Evolutionary conservation across 2,329 filamentous ascomycete species (phyloP).

Genomic region (Fusarium nurragi): DNA sequence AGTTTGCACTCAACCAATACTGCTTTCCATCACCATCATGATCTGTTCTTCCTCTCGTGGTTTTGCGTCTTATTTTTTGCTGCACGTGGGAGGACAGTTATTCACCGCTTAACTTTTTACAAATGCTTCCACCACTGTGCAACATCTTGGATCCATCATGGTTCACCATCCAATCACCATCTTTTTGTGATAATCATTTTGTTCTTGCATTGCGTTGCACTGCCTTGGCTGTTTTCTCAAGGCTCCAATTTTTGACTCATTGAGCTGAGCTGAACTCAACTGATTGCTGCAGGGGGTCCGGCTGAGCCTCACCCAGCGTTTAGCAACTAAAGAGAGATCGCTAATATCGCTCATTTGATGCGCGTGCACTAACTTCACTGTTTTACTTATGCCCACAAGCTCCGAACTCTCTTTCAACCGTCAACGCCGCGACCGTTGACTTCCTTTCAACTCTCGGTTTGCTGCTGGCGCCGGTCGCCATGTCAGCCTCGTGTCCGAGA

Average conservation of each 20-base stretch:
- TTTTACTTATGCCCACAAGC: neutral
- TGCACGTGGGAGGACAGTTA: neutral
- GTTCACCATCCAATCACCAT: slow-evolving; percentile 18
- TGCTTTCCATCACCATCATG: neutral
- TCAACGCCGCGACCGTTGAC: neutral
- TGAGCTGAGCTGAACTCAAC: neutral
- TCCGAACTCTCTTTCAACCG: neutral
- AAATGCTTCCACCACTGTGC: neutral
- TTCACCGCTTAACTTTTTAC: slow-evolving; percentile 27
- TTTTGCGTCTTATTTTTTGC: neutral
- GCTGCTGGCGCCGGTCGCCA: slow-evolving; percentile 16
- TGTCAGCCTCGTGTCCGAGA: slow-evolving; percentile 17
- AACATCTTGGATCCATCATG: neutral
- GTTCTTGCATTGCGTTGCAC: slow-evolving; percentile 6
- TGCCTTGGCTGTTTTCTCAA: neutral
- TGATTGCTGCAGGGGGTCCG: neutral
- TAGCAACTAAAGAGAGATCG: slow-evolving; percentile 5
- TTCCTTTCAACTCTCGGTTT: slow-evolving; percentile 4
- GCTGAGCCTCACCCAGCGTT: neutral
- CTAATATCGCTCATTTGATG: neutral
- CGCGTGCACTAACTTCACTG: neutral
- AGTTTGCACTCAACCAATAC: neutral
- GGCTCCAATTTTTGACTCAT: slow-evolving; percentile 2
- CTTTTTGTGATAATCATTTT: slow-evolving; percentile 17
- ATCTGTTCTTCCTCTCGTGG: neutral